phyloP scores from a whole-genome alignment of 805 yeast genomes.

The Dipodascus albidus region DNA sequence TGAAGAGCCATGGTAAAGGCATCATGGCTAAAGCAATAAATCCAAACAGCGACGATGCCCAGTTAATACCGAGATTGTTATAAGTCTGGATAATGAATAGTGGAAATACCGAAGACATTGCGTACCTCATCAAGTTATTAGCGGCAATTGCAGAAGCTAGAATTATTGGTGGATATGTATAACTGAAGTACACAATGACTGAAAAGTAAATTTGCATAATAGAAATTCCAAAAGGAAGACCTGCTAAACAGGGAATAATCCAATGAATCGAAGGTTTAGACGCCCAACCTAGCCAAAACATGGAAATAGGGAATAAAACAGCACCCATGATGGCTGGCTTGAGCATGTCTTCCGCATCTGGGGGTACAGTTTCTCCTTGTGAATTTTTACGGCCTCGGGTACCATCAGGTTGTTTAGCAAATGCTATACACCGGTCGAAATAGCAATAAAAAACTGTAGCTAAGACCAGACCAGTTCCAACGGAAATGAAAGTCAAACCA shows the following conservation, averaged over 20 bases:
- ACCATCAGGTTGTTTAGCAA: slow-evolving; percentile 21
- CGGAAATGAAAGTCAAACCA: slow-evolving; percentile 49
- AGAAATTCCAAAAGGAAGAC: slow-evolving; percentile 33
- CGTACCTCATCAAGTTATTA: slow-evolving; percentile 66
- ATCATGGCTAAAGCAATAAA: slow-evolving; percentile 35
- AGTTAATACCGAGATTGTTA: slow-evolving; percentile 52
- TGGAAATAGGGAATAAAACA: slow-evolving; percentile 33
- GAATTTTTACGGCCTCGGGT: slow-evolving; percentile 31
- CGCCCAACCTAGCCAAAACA: slow-evolving; percentile 45
- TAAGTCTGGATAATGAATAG: slow-evolving; percentile 80
- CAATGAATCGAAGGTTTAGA: slow-evolving; percentile 35
- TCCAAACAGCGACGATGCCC: slow-evolving; percentile 59
- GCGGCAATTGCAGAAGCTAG: slow-evolving; percentile 86
- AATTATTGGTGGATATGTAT: slow-evolving; percentile 29
- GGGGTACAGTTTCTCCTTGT: slow-evolving; percentile 36
- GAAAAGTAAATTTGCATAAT: slow-evolving; percentile 29
- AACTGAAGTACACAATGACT: slow-evolving; percentile 13
- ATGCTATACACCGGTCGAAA: slow-evolving; percentile 6
- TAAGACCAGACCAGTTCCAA: slow-evolving; percentile 56
- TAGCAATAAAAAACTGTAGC: slow-evolving; percentile 30
- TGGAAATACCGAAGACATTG: slow-evolving; percentile 71
- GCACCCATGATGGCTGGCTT: slow-evolving; percentile 28
- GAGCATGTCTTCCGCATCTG: slow-evolving; percentile 37
- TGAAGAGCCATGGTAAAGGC: slow-evolving; percentile 38
- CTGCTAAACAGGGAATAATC: slow-evolving; percentile 49